phyloP scores from a whole-genome alignment of 2,329 filamentous ascomycete species.

The Colletotrichum karsti region DNA sequence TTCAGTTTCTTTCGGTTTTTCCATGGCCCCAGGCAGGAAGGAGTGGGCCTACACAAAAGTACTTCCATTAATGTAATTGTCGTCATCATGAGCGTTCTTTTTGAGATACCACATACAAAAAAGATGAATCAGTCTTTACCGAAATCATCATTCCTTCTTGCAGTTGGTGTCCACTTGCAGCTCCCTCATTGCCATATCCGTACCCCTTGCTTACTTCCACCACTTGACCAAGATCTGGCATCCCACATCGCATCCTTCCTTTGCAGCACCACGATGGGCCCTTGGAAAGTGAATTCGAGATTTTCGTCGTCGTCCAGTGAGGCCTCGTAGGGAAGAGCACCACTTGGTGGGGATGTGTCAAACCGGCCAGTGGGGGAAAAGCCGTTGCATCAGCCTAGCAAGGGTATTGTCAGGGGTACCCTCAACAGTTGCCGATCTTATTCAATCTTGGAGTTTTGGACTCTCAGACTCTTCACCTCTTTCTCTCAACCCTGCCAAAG shows the following conservation, averaged over 20 bases:
- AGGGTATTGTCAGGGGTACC: background rate
- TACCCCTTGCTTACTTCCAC: background rate
- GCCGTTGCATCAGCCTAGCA: constrained; percentile 1
- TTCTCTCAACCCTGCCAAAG: background rate
- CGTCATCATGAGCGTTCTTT: background rate
- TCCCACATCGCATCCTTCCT: background rate
- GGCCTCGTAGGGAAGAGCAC: background rate
- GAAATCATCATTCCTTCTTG: background rate
- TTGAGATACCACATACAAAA: background rate
- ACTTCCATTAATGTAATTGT: constrained; percentile 5
- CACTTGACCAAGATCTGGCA: background rate
- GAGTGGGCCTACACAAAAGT: background rate
- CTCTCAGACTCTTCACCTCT: background rate
- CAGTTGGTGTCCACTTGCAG: background rate
- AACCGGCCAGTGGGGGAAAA: background rate
- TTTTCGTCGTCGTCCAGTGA: background rate
- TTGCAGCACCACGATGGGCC: background rate
- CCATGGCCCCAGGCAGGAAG: background rate
- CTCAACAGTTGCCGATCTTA: constrained; percentile 7
- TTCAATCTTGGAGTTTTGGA: background rate
- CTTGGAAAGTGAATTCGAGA: background rate
- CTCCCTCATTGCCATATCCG: background rate
- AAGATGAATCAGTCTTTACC: background rate
- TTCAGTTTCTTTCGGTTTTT: background rate
- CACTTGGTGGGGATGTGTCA: background rate